phyloP scores from a whole-genome alignment of 2,329 filamentous ascomycete species.

The Aspergillus intermedius region DNA sequence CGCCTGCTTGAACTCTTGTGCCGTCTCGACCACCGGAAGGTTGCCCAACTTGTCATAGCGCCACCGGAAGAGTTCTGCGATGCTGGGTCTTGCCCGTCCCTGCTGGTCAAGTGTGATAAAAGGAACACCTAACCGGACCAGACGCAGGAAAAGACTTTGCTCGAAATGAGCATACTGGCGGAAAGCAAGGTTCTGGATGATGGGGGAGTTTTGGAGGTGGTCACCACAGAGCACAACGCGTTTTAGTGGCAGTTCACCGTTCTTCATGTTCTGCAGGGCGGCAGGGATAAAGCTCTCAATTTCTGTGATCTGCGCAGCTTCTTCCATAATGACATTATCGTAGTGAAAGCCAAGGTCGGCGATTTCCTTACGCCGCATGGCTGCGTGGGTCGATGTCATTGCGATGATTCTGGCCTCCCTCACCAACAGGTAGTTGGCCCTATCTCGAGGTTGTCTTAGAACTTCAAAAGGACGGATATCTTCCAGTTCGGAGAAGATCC shows the following conservation, averaged over 20 bases:
- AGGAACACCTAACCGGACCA: conserved; percentile 88
- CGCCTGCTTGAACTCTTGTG: conserved; percentile 66
- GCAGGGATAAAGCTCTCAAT: conserved; percentile 94
- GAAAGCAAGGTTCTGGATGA: conserved; percentile 91
- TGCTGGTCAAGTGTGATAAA: conserved; percentile 86
- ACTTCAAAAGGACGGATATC: conserved; percentile 96
- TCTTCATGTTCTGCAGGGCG: conserved; percentile 75
- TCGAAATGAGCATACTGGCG: conserved; percentile 92
- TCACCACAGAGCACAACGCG: conserved; percentile 90
- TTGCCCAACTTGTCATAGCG: conserved; percentile 76
- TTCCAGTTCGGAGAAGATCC: conserved; percentile 85
- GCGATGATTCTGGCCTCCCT: conserved; percentile 97
- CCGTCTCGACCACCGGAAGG: conserved; percentile 64
- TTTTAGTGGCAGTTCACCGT: conserved; percentile 69
- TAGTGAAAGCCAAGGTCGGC: conserved; percentile 90
- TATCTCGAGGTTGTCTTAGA: conserved; percentile 77
- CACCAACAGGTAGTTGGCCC: conserved; percentile 88
- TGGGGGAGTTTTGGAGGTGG: conserved; percentile 91
- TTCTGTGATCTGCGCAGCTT: conserved; percentile 95
- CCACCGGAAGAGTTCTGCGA: conserved; percentile 89
- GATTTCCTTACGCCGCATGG: conserved; percentile 88
- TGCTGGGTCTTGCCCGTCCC: conserved; percentile 78
- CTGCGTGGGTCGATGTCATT: conserved; percentile 97
- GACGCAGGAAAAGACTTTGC: conserved; percentile 85
- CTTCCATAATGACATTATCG: conserved; percentile 97